phyloP scores from a whole-genome alignment of 2,329 filamentous ascomycete genomes.

The Chaetomium strumarium region DNA sequence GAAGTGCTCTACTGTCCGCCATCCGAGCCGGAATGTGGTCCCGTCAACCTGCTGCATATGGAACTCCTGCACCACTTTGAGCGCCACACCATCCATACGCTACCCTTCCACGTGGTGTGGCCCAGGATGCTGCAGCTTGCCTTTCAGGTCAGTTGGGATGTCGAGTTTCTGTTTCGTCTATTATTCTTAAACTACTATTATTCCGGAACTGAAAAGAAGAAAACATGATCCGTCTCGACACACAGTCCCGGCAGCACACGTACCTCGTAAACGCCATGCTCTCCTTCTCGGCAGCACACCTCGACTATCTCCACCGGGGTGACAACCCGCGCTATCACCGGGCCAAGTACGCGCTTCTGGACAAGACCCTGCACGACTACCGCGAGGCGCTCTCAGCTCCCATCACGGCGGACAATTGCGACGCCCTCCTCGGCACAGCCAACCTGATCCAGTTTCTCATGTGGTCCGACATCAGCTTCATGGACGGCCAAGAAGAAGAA shows the following conservation, averaged over 20 bases:
- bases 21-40: conserved; percentile 9
- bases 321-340: conserved; percentile 19
- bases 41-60: conserved; percentile 29
- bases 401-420: conserved; percentile 24
- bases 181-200: not conserved
- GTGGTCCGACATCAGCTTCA: conserved; percentile 27
- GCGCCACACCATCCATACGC: conserved; percentile 22
- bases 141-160: conserved; percentile 28
- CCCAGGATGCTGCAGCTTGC: conserved; percentile 24
- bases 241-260: conserved; percentile 21
- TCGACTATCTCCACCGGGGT: conserved; percentile 12
- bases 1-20: conserved; percentile 5
- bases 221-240: too few relatives aligned
- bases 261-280: conserved; percentile 25
- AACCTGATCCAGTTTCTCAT: conserved; percentile 29
- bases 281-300: conserved; percentile 19
- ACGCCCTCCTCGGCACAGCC: conserved; percentile 24
- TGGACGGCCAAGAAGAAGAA: conserved; percentile 15
- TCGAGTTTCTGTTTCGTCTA: not conserved
- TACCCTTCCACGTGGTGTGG: conserved; percentile 28
- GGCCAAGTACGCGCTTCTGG: conserved; percentile 22
- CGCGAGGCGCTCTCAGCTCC: conserved; percentile 21
- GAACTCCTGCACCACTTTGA: conserved; percentile 31
- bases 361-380: conserved; percentile 24
- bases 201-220: not conserved